Percentiles rank a stretch among this genome's conserved stretches.
Conservation (phyloP, 176 grass and related monocot genomes). For the Alopecurus myosuroides region DNA sequence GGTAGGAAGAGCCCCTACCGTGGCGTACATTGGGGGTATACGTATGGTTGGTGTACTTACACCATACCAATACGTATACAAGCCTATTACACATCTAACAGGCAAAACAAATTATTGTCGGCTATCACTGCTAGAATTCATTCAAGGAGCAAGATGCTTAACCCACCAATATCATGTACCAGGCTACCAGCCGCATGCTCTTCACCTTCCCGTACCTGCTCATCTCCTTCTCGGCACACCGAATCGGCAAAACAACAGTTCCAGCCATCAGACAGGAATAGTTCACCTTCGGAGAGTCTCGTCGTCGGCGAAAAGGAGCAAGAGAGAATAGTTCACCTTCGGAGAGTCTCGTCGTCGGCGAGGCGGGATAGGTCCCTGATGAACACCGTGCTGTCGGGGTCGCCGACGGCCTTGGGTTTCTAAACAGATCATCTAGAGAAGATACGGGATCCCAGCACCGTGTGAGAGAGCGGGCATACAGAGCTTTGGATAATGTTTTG, state of each 20-base stretch:
- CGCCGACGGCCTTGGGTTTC: slow-evolving; percentile 59
- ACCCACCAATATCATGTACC: slow-evolving; percentile 72
- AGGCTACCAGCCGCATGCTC: slow-evolving; percentile 62
- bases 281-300: slow-evolving; percentile 51
- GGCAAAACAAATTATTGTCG: neutral
- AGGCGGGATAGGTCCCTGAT: slow-evolving; percentile 55
- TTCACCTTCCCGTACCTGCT: slow-evolving; percentile 74
- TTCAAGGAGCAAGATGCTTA: neutral
- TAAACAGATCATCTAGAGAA: slow-evolving; percentile 60
- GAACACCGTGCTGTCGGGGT: slow-evolving; percentile 70
- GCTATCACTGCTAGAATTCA: neutral
- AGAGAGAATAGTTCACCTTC: slow-evolving; percentile 27
- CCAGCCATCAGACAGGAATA: neutral
- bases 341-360: slow-evolving; percentile 57
- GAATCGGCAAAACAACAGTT: slow-evolving; percentile 9
- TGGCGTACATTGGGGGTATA: too few relatives aligned
- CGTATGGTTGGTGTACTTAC: too few relatives aligned
- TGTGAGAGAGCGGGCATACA: neutral
- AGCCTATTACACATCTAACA: too few relatives aligned
- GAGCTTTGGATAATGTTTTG: too few relatives aligned
- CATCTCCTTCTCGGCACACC: slow-evolving; percentile 43
- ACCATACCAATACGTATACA: too few relatives aligned
- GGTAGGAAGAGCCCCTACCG: too few relatives aligned
- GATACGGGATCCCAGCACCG: neutral
- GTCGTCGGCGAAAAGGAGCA: slow-evolving; percentile 48